A percentile compares a stretch with the other conserved stretches of the same genome.
phyloP scores from a whole-genome alignment of 208 protist species.

The Trypanosoma vivax region DNA sequence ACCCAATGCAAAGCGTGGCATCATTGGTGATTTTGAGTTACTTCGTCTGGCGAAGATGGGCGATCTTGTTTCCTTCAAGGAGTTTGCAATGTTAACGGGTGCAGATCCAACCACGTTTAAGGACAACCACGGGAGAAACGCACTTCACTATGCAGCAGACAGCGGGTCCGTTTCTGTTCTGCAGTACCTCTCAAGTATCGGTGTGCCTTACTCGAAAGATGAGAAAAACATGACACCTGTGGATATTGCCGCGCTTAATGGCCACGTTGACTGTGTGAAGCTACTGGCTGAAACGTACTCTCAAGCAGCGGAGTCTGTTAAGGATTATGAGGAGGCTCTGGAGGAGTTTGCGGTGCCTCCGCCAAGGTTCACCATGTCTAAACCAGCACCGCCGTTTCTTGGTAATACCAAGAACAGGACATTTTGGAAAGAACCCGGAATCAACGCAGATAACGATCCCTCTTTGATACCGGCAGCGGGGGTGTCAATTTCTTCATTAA shows the following conservation, averaged over 20 bases:
- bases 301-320: slow-evolving; percentile 18
- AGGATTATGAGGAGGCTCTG: slow-evolving; percentile 43
- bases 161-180: slow-evolving; percentile 44
- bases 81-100: slow-evolving; percentile 32
- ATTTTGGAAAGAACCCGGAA: slow-evolving; percentile 41
- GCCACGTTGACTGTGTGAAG: slow-evolving; percentile 10
- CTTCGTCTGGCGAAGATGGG: slow-evolving; percentile 81
- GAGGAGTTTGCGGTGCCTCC: slow-evolving; percentile 43
- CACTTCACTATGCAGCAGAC: slow-evolving; percentile 80
- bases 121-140: slow-evolving; percentile 74
- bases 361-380: slow-evolving; percentile 68
- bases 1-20: slow-evolving; percentile 22
- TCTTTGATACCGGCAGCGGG: too few species aligned
- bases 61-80: slow-evolving; percentile 46
- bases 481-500: slow-evolving; percentile 7
- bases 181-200: slow-evolving; percentile 29
- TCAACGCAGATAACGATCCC: too few species aligned
- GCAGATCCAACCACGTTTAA: slow-evolving; percentile 34
- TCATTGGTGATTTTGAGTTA: slow-evolving; percentile 76
- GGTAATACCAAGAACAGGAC: slow-evolving; percentile 4
- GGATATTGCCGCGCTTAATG: slow-evolving; percentile 65
- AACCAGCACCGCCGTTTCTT: slow-evolving; percentile 32
- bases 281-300: slow-evolving; percentile 27
- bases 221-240: slow-evolving; percentile 69
- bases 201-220: slow-evolving; percentile 53